Evolutionary conservation across 106 monocot species (phyloP), one percentile per base, ranked within the genome.

Genomic region (Apostasia shenzhenica): DNA sequence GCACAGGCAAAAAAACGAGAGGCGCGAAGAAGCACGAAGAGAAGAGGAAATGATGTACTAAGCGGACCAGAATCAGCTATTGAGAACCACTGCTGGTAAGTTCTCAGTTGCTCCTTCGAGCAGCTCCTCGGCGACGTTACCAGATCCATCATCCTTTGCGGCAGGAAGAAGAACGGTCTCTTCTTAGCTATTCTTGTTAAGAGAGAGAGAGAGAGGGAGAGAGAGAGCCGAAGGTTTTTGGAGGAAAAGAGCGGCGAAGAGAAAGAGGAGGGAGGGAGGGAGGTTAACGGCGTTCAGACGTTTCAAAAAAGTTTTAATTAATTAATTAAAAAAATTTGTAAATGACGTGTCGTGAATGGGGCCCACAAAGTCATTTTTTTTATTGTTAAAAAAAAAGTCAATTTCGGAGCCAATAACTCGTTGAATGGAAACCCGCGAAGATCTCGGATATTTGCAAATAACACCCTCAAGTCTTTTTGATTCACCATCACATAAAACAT

Each of bases 21-120:
- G 1, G 11, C 53, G 41, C 9, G 48, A 45, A 60, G 11, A 38
- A 66, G 58, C 2, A n/a, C 9, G 11, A 55, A 68, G 53, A 43
- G 11, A 61, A 66, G n/a, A 48, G 3, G 51, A 45, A 45, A 55
- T 59, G 11, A 5, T 40, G 44, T 41, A 66, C 14, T 46, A 52
- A 26, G 4, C 8, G 41, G 14, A 95, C 94, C 94, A 55, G 85
- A 63, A 80, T 95, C 94, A 11, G 94, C 88, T 63, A 70, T 67
- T 41, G 83, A 70, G 76, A 95, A 95, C 78, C 93, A 93, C 39
- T 78, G 75, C 45, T 71, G 75, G 71, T 89, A 93, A 75, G 79
- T 76, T 80, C 76, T 80, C 73, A 81, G 81, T 70, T 86, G 75
- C 68, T 77, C 88, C 65, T 60, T 80, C 55, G 86, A 64, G 77